phyloP scores from a whole-genome alignment of 352 stramenopile species.

The Pythium biforme region DNA sequence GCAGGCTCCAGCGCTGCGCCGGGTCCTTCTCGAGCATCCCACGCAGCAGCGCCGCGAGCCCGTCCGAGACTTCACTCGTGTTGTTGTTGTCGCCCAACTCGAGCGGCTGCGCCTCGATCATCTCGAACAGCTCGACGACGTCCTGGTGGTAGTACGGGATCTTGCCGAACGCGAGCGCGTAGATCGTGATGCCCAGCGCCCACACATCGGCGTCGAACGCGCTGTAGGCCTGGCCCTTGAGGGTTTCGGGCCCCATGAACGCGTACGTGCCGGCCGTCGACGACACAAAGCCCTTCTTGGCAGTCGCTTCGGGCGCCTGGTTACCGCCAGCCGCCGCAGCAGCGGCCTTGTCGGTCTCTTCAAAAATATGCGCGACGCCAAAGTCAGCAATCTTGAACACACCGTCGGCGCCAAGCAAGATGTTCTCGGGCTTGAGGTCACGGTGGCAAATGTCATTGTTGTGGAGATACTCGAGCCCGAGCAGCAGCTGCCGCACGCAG shows the following conservation, averaged over 20 bases:
- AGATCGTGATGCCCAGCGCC: constrained; percentile 83
- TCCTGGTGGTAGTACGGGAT: constrained; percentile 86
- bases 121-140: constrained; percentile 81
- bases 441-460: constrained; percentile 86
- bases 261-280: constrained; percentile 82
- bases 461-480: constrained; percentile 83
- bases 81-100: constrained; percentile 33
- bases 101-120: constrained; percentile 66
- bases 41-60: constrained; percentile 45
- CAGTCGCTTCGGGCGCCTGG: constrained; percentile 18
- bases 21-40: constrained; percentile 77
- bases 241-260: constrained; percentile 82
- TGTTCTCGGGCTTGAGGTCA: constrained; percentile 87
- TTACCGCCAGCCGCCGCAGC: constrained; percentile 23
- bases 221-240: constrained; percentile 75
- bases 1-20: constrained; percentile 62
- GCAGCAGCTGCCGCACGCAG: constrained; percentile 71
- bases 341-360: constrained; percentile 38
- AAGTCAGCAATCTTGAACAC: constrained; percentile 86
- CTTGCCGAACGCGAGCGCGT: constrained; percentile 73
- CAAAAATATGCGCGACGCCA: constrained; percentile 82
- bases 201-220: constrained; percentile 86
- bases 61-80: constrained; percentile 31
- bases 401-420: constrained; percentile 62
- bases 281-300: constrained; percentile 73